Conservation (phyloP, 106 monocot species). For the Dendrobium nobile region DNA sequence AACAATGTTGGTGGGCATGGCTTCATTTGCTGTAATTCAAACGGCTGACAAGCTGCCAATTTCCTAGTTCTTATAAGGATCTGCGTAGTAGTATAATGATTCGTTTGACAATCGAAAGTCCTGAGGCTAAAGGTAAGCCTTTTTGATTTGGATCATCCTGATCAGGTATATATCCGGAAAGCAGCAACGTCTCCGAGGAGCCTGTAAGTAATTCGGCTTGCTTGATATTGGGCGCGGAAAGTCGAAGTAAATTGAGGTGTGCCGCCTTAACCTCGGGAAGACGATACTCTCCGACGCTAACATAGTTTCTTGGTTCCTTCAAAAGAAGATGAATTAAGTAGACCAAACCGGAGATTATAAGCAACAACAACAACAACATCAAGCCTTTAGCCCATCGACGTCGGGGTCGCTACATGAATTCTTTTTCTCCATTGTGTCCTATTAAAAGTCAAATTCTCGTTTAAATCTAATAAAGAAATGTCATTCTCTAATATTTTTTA, state of each 20-base stretch:
- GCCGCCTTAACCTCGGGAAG: slow-evolving; percentile 70
- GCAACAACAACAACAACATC: too few species aligned
- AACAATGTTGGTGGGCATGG: too few species aligned
- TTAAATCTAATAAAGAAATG: too few species aligned
- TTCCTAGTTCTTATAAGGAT: slow-evolving; percentile 91
- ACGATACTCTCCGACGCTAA: slow-evolving; percentile 74
- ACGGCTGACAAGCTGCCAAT: slow-evolving; percentile 52
- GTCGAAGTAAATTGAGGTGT: slow-evolving; percentile 82
- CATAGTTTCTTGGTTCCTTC: slow-evolving; percentile 61
- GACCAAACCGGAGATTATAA: background rate
- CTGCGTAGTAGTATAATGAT: slow-evolving; percentile 81
- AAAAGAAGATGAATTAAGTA: background rate
- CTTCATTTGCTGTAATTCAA: slow-evolving; percentile 9
- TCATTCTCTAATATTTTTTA: too few species aligned
- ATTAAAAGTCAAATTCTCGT: too few species aligned
- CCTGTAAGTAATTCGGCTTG: slow-evolving; percentile 44
- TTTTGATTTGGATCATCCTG: slow-evolving; percentile 44
- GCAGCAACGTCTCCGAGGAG: slow-evolving; percentile 72
- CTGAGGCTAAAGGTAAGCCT: slow-evolving; percentile 56
- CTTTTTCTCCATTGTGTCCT: too few species aligned
- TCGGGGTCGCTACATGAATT: too few species aligned
- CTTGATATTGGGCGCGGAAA: slow-evolving; percentile 55
- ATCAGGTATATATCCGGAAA: slow-evolving; percentile 72
- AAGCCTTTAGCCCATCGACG: too few species aligned
- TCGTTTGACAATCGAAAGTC: slow-evolving; percentile 69